These are phyloP conservation scores for Trametes cingulata DNA, from an alignment of 768 basidiomycete species.

Conservation along the genomic window DNA sequence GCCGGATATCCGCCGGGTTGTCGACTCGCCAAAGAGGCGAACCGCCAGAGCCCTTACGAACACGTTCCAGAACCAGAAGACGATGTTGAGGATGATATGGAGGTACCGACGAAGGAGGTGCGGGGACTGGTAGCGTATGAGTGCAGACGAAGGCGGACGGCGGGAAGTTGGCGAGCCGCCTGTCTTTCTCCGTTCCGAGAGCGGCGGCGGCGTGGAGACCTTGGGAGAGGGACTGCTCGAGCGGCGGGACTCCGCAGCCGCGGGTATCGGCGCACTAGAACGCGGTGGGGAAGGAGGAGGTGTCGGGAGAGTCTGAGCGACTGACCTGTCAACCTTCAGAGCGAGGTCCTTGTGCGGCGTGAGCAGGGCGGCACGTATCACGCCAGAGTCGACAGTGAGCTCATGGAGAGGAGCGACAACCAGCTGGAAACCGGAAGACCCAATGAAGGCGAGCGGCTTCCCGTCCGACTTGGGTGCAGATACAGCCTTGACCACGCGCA, in stretches of 20 bases:
- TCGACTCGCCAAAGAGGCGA: constrained; percentile 9
- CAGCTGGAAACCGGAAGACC: constrained; percentile 14
- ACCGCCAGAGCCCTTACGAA: constrained; percentile 5
- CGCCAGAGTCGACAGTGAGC: background rate
- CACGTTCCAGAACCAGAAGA: constrained; percentile 20
- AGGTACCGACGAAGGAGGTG: constrained; percentile 18
- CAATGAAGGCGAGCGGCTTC: background rate
- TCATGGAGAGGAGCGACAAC: constrained; percentile 17
- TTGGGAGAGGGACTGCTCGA: background rate
- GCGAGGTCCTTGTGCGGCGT: constrained; percentile 9
- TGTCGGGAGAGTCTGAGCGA: constrained; percentile 18
- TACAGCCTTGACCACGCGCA: background rate
- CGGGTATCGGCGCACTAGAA: background rate
- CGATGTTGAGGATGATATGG: constrained; percentile 13
- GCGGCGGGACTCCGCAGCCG: background rate
- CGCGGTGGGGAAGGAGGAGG: constrained; percentile 29
- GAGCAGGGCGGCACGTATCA: constrained; percentile 15
- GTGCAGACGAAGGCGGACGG: background rate
- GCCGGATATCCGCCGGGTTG: constrained; percentile 5
- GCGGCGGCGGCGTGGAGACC: background rate
- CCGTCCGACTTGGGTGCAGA: background rate
- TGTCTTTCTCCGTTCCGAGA: background rate
- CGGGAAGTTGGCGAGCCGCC: background rate
- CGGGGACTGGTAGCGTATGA: constrained; percentile 9
- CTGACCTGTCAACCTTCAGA: constrained; percentile 4